Percentiles rank a stretch among this genome's conserved stretches.
Evolutionary conservation across 2,329 filamentous ascomycete genomes (phyloP).

Genomic region (Pezicula rhizophila): DNA sequence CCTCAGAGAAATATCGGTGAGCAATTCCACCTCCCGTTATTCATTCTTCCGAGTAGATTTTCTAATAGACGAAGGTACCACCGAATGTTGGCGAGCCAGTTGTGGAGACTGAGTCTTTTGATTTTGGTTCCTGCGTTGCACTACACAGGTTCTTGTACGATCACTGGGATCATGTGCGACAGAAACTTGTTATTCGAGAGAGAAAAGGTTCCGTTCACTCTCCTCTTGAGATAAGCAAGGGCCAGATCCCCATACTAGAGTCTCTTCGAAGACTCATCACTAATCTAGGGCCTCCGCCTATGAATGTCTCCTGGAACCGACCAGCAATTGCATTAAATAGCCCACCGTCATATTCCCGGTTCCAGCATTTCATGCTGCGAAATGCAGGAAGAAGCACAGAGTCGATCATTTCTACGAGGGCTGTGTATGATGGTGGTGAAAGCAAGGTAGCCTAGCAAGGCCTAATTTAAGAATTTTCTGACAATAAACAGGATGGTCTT

Average conservation of each 20-base stretch:
- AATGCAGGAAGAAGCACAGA: constrained; percentile 62
- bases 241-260: constrained; percentile 52
- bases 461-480: neutral
- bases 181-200: constrained; percentile 56
- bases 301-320: constrained; percentile 65
- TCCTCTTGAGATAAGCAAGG: constrained; percentile 45
- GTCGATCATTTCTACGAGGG: constrained; percentile 56
- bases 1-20: constrained; percentile 59
- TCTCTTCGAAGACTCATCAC: constrained; percentile 56
- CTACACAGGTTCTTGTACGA: constrained; percentile 65
- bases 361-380: constrained; percentile 67
- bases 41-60: neutral
- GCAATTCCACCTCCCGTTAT: constrained; percentile 18
- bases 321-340: constrained; percentile 59
- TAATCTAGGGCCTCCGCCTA: constrained; percentile 59
- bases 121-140: constrained; percentile 66
- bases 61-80: constrained; percentile 33
- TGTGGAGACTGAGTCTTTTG: constrained; percentile 47
- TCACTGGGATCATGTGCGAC: constrained; percentile 64
- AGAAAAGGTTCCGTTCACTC: constrained; percentile 50
- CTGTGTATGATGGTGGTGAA: constrained; percentile 66
- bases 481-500: constrained; percentile 48
- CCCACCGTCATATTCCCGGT: constrained; percentile 59
- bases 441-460: constrained; percentile 44
- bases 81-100: constrained; percentile 40